A percentile compares a stretch with the other conserved stretches of the same genome.
phyloP scores from a whole-genome alignment of 148 eudicot genomes.

The Salicornia ramosissima region DNA sequence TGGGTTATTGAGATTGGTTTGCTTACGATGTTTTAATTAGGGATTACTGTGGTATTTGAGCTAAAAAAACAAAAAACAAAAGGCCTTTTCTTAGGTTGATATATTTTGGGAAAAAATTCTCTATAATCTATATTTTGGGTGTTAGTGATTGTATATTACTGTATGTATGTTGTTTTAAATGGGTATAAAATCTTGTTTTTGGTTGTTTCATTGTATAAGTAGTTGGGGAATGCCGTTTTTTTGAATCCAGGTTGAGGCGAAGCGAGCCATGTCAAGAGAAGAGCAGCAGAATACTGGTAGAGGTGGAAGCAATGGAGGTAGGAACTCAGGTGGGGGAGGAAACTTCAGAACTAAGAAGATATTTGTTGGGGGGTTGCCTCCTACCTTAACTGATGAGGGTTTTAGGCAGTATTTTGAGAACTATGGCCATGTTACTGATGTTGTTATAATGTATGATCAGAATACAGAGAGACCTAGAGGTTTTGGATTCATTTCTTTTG shows the following conservation, averaged over 20 bases:
- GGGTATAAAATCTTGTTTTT: background rate
- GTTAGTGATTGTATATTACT: background rate
- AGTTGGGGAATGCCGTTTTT: conserved; percentile 15
- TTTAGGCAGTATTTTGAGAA: conserved; percentile 85
- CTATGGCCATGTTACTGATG: conserved; percentile 82
- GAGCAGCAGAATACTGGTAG: conserved; percentile 69
- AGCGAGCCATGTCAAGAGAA: conserved; percentile 90
- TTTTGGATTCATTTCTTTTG: conserved; percentile 89
- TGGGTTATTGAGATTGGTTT: background rate
- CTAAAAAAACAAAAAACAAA: too few relatives aligned
- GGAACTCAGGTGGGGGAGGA: conserved; percentile 61
- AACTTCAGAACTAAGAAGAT: conserved; percentile 83
- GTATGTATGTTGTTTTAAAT: background rate
- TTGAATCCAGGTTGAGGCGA: conserved; percentile 76
- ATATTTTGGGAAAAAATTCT: too few relatives aligned
- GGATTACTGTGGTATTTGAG: background rate
- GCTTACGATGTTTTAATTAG: background rate
- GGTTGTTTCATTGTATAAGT: conserved; percentile 2
- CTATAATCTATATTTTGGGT: too few relatives aligned
- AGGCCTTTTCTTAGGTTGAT: too few relatives aligned
- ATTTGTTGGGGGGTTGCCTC: conserved; percentile 95
- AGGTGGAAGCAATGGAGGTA: conserved; percentile 43
- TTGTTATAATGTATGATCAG: conserved; percentile 93
- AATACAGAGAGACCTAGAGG: conserved; percentile 91
- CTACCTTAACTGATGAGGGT: conserved; percentile 72